These are phyloP conservation scores for Penicillium psychrofluorescens DNA, from an alignment of 495 filamentous ascomycete species.

Conservation along the genomic window DNA sequence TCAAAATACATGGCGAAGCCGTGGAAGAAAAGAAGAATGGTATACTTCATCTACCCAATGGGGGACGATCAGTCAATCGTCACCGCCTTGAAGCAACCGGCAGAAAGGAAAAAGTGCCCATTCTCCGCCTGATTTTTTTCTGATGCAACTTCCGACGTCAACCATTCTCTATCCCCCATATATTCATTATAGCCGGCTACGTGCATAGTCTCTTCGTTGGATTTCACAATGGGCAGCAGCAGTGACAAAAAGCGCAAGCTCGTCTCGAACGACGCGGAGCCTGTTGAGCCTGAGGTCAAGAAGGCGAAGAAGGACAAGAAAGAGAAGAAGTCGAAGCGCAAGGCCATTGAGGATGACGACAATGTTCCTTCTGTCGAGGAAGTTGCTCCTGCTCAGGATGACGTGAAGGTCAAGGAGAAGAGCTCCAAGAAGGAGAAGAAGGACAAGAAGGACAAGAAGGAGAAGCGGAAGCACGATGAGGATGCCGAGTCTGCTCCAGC, in stretches of 20 bases:
- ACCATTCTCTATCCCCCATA: too few species aligned
- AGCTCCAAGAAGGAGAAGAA: constrained; percentile 15
- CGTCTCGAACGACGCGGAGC: constrained; percentile 19
- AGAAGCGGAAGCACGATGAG: constrained; percentile 1
- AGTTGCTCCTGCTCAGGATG: neutral
- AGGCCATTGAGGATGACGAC: constrained; percentile 11
- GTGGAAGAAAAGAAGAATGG: neutral
- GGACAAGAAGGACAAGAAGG: constrained; percentile 10
- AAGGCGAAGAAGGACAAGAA: constrained; percentile 31
- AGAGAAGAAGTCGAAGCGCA: constrained; percentile 20
- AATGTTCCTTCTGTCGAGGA: constrained; percentile 2
- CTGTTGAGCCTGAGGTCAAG: constrained; percentile 27
- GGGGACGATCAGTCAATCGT: neutral
- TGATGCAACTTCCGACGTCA: too few species aligned
- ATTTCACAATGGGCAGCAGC: constrained; percentile 18
- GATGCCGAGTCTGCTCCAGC: too few species aligned
- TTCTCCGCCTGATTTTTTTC: constrained; percentile 23
- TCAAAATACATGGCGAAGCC: too few species aligned
- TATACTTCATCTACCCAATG: neutral
- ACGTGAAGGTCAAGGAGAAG: constrained; percentile 11
- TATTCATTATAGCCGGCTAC: too few species aligned
- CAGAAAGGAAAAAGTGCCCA: constrained; percentile 19
- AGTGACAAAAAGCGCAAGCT: constrained; percentile 43
- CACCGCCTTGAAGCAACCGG: constrained; percentile 14
- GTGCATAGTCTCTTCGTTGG: too few species aligned